phyloP scores from a whole-genome alignment of 176 grass and related monocot genomes.

The Musa schizocarpa region DNA sequence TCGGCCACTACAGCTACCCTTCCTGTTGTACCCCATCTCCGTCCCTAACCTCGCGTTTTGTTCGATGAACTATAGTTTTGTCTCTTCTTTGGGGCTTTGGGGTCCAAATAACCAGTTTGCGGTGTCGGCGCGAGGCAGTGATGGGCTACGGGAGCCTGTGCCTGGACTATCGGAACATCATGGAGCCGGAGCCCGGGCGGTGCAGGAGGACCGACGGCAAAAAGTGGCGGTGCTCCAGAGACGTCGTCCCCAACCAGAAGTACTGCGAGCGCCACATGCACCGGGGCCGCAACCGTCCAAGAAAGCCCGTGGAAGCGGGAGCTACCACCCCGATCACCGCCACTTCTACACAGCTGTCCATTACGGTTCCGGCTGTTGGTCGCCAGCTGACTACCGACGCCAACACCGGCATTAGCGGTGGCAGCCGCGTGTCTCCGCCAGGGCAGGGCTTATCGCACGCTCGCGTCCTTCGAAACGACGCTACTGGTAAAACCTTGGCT shows the following conservation, averaged over 20 bases:
- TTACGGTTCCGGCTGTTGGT: neutral
- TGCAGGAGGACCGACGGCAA: constrained; percentile 94
- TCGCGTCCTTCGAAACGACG: neutral
- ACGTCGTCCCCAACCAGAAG: constrained; percentile 85
- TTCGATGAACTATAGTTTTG: no score
- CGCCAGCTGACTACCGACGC: neutral
- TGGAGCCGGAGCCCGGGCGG: constrained; percentile 90
- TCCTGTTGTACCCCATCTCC: neutral
- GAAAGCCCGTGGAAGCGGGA: constrained; percentile 90
- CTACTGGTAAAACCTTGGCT: constrained; percentile 18
- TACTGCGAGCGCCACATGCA: constrained; percentile 99
- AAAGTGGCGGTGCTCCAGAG: constrained; percentile 97
- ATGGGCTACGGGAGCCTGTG: constrained; percentile 79
- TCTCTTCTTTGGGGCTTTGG: neutral
- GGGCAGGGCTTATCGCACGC: constrained; percentile 42
- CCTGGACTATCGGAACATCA: constrained; percentile 92
- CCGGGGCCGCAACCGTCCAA: constrained; percentile 95
- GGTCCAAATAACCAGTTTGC: neutral
- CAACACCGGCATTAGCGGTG: neutral
- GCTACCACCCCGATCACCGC: neutral
- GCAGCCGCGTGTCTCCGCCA: constrained; percentile 17
- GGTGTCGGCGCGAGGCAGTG: constrained; percentile 27
- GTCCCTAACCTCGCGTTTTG: no score
- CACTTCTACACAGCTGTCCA: neutral
- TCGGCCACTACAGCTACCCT: constrained; percentile 65